Percentiles rank a stretch among this genome's conserved stretches.
phyloP scores from a whole-genome alignment of 2,329 filamentous ascomycete species.

The Periglandula ipomoeae region DNA sequence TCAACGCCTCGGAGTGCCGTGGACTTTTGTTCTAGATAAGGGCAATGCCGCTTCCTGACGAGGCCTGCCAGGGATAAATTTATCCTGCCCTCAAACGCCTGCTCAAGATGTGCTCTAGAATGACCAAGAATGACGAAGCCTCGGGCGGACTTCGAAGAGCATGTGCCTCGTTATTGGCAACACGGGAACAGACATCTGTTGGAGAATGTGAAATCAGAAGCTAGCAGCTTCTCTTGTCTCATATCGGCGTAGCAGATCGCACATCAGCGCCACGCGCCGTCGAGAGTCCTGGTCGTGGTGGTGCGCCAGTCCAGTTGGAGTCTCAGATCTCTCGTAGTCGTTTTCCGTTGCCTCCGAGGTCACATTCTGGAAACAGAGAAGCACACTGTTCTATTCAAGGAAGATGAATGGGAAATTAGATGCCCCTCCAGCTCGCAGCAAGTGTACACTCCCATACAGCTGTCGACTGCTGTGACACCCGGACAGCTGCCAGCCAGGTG shows the following conservation, averaged over 20 bases:
- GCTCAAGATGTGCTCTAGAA: neutral
- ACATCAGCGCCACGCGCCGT: neutral
- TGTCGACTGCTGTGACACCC: too few relatives aligned
- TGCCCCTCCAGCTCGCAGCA: neutral
- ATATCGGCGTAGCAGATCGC: neutral
- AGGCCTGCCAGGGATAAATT: neutral
- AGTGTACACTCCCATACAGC: neutral
- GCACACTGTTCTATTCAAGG: neutral
- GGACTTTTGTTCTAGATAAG: neutral
- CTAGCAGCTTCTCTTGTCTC: neutral
- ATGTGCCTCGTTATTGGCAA: neutral
- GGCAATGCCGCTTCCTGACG: neutral
- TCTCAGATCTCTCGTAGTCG: too few relatives aligned
- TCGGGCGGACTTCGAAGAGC: neutral
- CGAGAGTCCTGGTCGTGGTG: neutral
- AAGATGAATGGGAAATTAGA: neutral
- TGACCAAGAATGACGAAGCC: neutral
- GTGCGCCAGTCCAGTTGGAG: too few relatives aligned
- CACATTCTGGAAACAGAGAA: neutral
- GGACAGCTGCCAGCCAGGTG: neutral
- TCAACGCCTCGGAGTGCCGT: neutral
- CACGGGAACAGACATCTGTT: too few relatives aligned
- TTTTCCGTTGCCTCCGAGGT: too few relatives aligned
- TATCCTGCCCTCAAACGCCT: too few relatives aligned
- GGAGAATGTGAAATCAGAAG: neutral